Evolutionary conservation across 768 basidiomycete species (phyloP).

Genomic region (Leccinum subtestaceum): DNA sequence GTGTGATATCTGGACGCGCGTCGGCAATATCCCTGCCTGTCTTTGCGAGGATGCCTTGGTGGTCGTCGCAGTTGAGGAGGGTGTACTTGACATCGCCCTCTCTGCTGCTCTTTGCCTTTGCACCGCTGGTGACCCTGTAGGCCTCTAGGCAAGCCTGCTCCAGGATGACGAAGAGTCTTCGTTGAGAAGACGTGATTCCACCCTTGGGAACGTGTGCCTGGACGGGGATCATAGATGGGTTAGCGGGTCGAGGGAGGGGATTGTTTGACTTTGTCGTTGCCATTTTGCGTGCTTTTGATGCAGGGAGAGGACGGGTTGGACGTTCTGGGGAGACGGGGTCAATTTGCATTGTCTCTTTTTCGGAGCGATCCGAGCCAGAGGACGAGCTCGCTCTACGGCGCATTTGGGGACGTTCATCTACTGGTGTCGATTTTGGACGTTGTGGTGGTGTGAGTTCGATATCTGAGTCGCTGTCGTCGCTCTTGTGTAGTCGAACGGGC

Average conservation of each 20-base stretch:
- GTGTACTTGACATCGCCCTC: constrained; percentile 91
- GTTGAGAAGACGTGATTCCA: constrained; percentile 48
- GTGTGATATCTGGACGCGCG: constrained; percentile 98
- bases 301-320: constrained; percentile 63
- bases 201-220: constrained; percentile 72
- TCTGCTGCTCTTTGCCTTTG: constrained; percentile 49
- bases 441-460: constrained; percentile 48
- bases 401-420: constrained; percentile 52
- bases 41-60: constrained; percentile 97
- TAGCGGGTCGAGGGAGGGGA: constrained; percentile 50
- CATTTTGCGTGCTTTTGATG: constrained; percentile 56
- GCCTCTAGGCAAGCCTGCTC: constrained; percentile 96
- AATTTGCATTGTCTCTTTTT: constrained; percentile 35
- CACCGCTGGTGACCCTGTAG: constrained; percentile 74
- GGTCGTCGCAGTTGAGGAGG: constrained; percentile 96
- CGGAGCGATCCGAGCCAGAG: constrained; percentile 35
- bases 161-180: constrained; percentile 85
- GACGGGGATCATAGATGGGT: constrained; percentile 79
- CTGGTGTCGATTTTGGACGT: constrained; percentile 72
- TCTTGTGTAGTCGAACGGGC: constrained; percentile 23
- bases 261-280: constrained; percentile 33
- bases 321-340: constrained; percentile 35
- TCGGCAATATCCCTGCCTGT: constrained; percentile 98
- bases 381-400: constrained; percentile 44
- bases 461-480: constrained; percentile 20